Base-by-base conservation (phyloP, 306 rosid species). In the Quercus mongolica region DNA sequence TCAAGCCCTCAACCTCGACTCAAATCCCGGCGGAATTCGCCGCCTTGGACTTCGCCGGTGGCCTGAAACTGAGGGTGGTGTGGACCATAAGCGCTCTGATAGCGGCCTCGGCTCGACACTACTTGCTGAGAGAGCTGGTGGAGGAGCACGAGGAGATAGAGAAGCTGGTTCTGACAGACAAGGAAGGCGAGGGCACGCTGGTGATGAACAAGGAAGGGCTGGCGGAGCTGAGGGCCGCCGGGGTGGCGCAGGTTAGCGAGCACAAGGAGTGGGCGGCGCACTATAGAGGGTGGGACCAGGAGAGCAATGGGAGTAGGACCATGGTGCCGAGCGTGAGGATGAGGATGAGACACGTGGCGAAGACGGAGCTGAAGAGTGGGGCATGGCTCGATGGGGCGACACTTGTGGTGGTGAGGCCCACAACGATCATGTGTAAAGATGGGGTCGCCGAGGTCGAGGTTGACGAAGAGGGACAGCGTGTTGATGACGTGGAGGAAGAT, bases 41-140 rank as follows among this genome's bases (percentile, higher is more conserved):
- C 2, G 81, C 78, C 8, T 21, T 54, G 3, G 87, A 78, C 17
- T 78, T 83, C 70, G 69, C 73, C 1, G 79, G 79, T 41, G 85
- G 89, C 23, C 35, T 86, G 80, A 88, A 88, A 73, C 54, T 69
- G 72, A 74, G 81, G n/a, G 88, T 88, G 31, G 78, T 79, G 19
- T 77, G 85, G 92, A 84, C 87, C 59, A 84, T 88, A 7, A 79
- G 81, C 56, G 77, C 85, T 0, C 57, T 86, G 82, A 77, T 88
- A 12, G 86, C 87, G 61, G 90, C 92, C 12, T 79, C 90, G 63
- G 83, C 88, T 21, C 80, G 92, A 85, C 90, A 88, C 75, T 63
- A 74, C 49, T 25, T 88, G 83, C 31, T 84, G 83, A 76, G 54
- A 55, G 85, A 86, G 71, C 72, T 84, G 79, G 82, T 71, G 76